Evolutionary conservation across 2,329 filamentous ascomycete species (phyloP).

Genomic region (Teratosphaeriaceae sp.): DNA sequence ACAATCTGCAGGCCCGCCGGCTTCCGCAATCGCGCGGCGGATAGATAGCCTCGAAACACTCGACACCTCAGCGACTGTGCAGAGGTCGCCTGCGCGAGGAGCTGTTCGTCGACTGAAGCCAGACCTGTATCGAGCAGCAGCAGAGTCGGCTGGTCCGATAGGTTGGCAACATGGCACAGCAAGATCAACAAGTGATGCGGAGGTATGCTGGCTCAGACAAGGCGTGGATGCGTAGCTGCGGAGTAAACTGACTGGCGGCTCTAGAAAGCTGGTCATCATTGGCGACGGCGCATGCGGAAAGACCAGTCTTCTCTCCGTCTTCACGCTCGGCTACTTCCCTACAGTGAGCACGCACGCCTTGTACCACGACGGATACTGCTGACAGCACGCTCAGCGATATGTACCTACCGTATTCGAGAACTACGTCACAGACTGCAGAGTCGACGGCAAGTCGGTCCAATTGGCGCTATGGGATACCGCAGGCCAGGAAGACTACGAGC

Average conservation of each 20-base stretch:
- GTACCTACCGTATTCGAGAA: conserved; percentile 99
- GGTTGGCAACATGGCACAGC: conserved; percentile 27
- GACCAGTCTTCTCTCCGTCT: conserved; percentile 93
- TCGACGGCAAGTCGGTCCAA: conserved; percentile 98
- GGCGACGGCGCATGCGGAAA: conserved; percentile 97
- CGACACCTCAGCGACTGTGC: no score
- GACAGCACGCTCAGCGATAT: conserved; percentile 25
- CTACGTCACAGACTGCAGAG: conserved; percentile 97
- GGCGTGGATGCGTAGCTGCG: conserved; percentile 3
- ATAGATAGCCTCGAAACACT: no score
- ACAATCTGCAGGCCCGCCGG: conserved; percentile 2
- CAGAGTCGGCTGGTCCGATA: background rate
- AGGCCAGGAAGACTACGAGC: conserved; percentile 97
- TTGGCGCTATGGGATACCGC: conserved; percentile 99
- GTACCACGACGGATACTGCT: conserved; percentile 7
- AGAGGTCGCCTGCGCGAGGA: no score
- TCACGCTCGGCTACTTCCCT: conserved; percentile 95
- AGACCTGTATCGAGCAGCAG: background rate
- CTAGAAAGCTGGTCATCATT: conserved; percentile 92
- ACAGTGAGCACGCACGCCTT: conserved; percentile 61
- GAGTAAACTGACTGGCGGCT: conserved; percentile 7
- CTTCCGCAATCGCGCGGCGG: background rate
- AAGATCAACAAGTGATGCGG: conserved; percentile 33
- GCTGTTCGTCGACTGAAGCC: no score
- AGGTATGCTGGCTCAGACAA: conserved; percentile 21